Evolutionary conservation across 2,329 filamentous ascomycete genomes (phyloP), one percentile per base, ranked within the genome.

Genomic region (Cordyceps tenuipes): DNA sequence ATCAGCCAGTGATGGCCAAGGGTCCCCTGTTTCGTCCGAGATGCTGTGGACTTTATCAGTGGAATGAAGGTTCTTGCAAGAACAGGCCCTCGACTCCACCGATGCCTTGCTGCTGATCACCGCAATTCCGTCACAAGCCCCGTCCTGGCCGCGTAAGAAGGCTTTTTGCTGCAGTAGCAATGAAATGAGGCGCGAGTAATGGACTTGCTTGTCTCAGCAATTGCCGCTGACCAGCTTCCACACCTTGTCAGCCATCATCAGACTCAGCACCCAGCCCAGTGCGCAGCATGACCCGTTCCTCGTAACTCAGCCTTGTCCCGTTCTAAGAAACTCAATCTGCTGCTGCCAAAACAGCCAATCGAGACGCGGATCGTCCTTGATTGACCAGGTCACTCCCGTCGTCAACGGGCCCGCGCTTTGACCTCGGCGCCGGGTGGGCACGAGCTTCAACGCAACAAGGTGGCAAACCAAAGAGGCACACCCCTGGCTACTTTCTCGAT

Each of bases 1-100:
- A 39, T n/a, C 19, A 17, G 34, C 41, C 50, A 52, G 23, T 52
- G 50, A 52, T 34, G 50, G 34, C 34, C 50, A 52, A 54, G 51
- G 51, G 51, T 54, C 29, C 51, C 51, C 51, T 54, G 51, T 44
- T 54, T 54, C 51, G 26, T 54, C 51, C 51, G 51, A 54, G 51
- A 54, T 54, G 39, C 23, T 43, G 39, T 43, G 50, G 19, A n/a
- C 31, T 43, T 5, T 15, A 15, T 17, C 23, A 23, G 23, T 29
- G n/a, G n/a, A n/a, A n/a, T n/a, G 7, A 8, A 43, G 41, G 31
- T 36, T 31, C 49, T 54, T 12, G 39, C 23, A 54, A 44, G 49
- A 51, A 54, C 31, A 39, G 50, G n/a, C 17, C 51, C 23, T 6
- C 17, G 17, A 29, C 51, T 44, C 51, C 51, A 54, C 51, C 31